Percentiles rank a stretch among this genome's conserved stretches.
phyloP scores from a whole-genome alignment of 345 rosid species.

The Aquilaria malaccensis region DNA sequence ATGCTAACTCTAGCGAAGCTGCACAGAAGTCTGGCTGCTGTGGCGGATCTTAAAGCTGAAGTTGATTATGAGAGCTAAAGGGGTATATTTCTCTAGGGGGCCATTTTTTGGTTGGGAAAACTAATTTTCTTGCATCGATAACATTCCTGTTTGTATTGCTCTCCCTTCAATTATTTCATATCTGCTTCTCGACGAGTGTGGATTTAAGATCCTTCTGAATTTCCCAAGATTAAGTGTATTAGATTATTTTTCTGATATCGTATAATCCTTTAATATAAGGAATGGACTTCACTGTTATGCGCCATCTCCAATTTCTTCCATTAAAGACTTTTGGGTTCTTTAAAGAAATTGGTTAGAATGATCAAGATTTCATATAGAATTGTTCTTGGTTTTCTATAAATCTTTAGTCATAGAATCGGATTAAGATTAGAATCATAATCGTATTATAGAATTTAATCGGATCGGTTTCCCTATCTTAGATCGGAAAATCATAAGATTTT shows the following conservation, averaged over 20 bases:
- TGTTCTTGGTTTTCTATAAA: too few species aligned
- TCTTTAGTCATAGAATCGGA: too few species aligned
- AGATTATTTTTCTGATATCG: conserved; percentile 3
- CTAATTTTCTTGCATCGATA: conserved; percentile 27
- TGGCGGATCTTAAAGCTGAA: conserved; percentile 21
- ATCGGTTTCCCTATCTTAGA: too few species aligned
- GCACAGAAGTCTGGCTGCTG: conserved; percentile 27
- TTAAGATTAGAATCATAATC: too few species aligned
- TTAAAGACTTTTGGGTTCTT: too few species aligned
- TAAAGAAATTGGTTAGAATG: too few species aligned
- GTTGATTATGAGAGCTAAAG: conserved; percentile 11
- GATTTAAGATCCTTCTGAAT: conserved; percentile 22
- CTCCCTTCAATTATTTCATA: conserved; percentile 28
- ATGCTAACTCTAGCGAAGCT: conserved; percentile 27
- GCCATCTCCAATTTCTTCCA: too few species aligned
- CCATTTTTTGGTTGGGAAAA: conserved; percentile 13
- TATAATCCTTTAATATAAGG: too few species aligned
- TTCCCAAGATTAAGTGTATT: conserved; percentile 26
- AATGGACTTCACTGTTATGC: too few species aligned
- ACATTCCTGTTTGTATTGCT: conserved; percentile 7
- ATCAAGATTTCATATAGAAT: too few species aligned
- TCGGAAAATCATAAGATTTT: too few species aligned
- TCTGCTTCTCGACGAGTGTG: neutral
- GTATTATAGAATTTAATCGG: too few species aligned
- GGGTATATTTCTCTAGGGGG: conserved; percentile 19